A percentile compares a stretch with the other conserved stretches of the same genome.
phyloP scores from a whole-genome alignment of 176 grass and related monocot genomes.

The Tillandsia leiboldiana region DNA sequence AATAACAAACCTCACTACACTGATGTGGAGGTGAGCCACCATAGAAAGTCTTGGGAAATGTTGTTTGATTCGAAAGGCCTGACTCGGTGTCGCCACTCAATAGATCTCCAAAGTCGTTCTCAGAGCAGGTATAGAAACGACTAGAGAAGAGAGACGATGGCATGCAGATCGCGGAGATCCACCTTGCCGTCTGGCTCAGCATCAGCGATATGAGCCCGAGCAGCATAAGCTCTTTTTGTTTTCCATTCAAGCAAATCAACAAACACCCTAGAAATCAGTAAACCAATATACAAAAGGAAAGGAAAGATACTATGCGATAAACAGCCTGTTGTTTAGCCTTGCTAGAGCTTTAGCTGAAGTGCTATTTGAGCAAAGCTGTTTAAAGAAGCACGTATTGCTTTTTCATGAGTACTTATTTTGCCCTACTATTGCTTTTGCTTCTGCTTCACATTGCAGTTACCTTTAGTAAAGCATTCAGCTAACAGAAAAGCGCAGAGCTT shows the following conservation, averaged over 20 bases:
- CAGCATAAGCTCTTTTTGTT: conserved; percentile 70
- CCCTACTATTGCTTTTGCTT: too few species aligned
- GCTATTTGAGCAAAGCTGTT: too few species aligned
- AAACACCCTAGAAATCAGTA: conserved; percentile 12
- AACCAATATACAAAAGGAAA: neutral
- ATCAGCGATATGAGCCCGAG: conserved; percentile 85
- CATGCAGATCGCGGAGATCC: conserved; percentile 86
- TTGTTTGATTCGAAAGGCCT: conserved; percentile 30
- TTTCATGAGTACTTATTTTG: too few species aligned
- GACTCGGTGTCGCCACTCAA: neutral
- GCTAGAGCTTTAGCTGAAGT: too few species aligned
- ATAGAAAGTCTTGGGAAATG: conserved; percentile 19
- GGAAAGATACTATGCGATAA: neutral
- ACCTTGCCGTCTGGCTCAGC: conserved; percentile 78
- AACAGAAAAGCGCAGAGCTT: too few species aligned
- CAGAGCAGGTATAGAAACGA: conserved; percentile 69
- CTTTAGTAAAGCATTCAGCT: too few species aligned
- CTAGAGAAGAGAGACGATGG: conserved; percentile 58
- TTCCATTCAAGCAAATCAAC: conserved; percentile 12
- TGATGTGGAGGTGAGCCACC: conserved; percentile 15
- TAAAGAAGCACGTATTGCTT: too few species aligned
- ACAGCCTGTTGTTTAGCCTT: too few species aligned
- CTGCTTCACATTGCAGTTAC: too few species aligned
- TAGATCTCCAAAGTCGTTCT: conserved; percentile 36
- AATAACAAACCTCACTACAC: conserved; percentile 45